Conservation (phyloP, 2,329 filamentous ascomycete genomes). For the Stachybotrys chartarum region DNA sequence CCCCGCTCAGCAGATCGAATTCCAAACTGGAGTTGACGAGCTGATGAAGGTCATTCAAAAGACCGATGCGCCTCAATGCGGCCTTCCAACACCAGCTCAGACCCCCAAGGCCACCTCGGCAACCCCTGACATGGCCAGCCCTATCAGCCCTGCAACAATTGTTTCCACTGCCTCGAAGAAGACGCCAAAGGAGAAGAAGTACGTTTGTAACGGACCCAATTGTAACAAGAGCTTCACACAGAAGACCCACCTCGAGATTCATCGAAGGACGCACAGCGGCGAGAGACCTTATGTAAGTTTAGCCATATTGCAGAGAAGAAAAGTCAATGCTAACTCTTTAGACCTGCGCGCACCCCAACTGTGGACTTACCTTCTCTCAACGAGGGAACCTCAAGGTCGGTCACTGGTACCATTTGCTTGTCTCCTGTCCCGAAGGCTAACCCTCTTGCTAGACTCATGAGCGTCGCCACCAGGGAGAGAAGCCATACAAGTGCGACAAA, state of each 20-base stretch:
- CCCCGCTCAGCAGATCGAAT: slow-evolving; percentile 48
- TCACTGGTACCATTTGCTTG: neutral
- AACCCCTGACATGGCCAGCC: slow-evolving; percentile 11
- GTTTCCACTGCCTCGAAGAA: slow-evolving; percentile 11
- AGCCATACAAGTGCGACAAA: slow-evolving; percentile 70
- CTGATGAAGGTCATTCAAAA: slow-evolving; percentile 84
- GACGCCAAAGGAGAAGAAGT: slow-evolving; percentile 47
- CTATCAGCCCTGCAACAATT: slow-evolving; percentile 19
- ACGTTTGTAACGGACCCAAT: slow-evolving; percentile 64
- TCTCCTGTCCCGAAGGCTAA: neutral
- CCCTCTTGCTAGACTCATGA: slow-evolving; percentile 61
- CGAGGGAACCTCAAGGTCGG: slow-evolving; percentile 80
- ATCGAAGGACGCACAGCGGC: slow-evolving; percentile 81
- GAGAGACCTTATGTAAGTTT: slow-evolving; percentile 80
- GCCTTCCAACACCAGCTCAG: slow-evolving; percentile 10
- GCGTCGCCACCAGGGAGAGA: slow-evolving; percentile 79
- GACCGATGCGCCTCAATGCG: slow-evolving; percentile 27
- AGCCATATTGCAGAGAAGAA: no score
- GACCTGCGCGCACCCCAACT: slow-evolving; percentile 65
- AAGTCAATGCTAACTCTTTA: no score
- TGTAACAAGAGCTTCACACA: slow-evolving; percentile 83
- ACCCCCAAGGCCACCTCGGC: slow-evolving; percentile 7
- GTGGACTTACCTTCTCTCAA: slow-evolving; percentile 78
- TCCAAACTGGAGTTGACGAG: slow-evolving; percentile 77
- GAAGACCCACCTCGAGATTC: slow-evolving; percentile 89